phyloP scores from a whole-genome alignment of 257 asterid species.

The Nicotiana noctiflora region DNA sequence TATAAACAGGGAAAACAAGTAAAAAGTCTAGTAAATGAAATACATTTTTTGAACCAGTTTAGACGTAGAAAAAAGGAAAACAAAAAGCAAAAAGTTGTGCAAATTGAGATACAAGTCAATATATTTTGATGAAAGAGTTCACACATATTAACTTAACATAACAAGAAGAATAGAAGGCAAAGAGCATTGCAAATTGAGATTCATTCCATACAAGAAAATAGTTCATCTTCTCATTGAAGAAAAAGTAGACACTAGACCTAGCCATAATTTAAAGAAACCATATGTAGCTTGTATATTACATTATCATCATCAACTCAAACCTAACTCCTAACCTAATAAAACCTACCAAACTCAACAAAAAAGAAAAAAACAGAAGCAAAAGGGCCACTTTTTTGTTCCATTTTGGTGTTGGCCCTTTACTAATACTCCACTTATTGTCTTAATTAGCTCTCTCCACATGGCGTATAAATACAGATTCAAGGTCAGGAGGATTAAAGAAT shows the following conservation, averaged over 20 bases:
- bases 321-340: background rate
- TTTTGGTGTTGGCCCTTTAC: background rate
- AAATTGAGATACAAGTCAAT: background rate
- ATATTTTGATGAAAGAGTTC: background rate
- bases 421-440: constrained; percentile 3
- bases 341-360: background rate
- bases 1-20: background rate
- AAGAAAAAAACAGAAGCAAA: background rate
- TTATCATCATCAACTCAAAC: background rate
- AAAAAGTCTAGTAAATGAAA: background rate
- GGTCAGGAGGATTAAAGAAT: constrained; percentile 71
- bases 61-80: background rate
- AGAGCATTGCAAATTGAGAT: too few species aligned
- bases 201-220: background rate
- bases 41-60: background rate
- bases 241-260: constrained; percentile 15
- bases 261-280: constrained; percentile 11
- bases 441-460: constrained; percentile 56
- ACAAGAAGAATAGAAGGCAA: background rate
- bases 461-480: constrained; percentile 63
- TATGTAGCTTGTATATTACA: constrained; percentile 15
- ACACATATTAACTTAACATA: background rate
- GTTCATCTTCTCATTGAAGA: background rate
- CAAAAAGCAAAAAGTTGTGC: background rate
- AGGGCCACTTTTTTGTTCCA: background rate